These are phyloP conservation scores for Kuraishia cidri DNA, from an alignment of 805 yeast species.

Conservation along the genomic window DNA sequence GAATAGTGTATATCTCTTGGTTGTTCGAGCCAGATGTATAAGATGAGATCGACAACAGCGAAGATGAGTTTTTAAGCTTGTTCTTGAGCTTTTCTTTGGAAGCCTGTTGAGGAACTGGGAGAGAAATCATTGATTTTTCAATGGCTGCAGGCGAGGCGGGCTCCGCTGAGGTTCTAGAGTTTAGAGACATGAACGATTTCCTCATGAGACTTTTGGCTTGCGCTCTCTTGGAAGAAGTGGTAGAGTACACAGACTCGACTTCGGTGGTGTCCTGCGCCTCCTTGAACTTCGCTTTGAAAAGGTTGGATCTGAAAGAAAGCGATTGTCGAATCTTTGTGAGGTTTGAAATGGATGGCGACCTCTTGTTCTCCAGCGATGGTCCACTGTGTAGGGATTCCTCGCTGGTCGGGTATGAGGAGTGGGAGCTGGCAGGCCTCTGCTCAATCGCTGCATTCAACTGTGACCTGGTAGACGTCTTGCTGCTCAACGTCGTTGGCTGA, in stretches of 20 bases:
- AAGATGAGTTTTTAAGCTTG: slow-evolving; percentile 41
- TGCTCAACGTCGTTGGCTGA: not conserved
- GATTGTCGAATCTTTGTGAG: slow-evolving; percentile 12
- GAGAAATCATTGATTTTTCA: slow-evolving; percentile 37
- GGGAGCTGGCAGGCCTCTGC: not conserved
- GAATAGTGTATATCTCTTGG: slow-evolving; percentile 17
- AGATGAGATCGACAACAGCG: slow-evolving; percentile 32
- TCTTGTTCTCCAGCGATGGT: not conserved
- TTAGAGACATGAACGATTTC: slow-evolving; percentile 17
- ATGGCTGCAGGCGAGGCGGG: slow-evolving; percentile 10
- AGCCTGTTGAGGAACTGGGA: slow-evolving; percentile 48
- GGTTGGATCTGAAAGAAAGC: slow-evolving; percentile 17
- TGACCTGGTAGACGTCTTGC: not conserved
- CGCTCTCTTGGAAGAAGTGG: slow-evolving; percentile 3
- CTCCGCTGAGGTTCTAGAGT: slow-evolving; percentile 9
- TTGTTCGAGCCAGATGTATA: slow-evolving; percentile 9
- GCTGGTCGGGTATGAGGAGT: not conserved
- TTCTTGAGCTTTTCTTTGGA: slow-evolving; percentile 46
- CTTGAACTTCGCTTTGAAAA: slow-evolving; percentile 6
- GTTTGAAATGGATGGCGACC: too few species aligned
- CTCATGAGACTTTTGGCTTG: slow-evolving; percentile 10
- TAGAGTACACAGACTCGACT: slow-evolving; percentile 8
- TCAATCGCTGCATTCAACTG: not conserved
- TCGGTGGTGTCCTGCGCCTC: slow-evolving; percentile 7
- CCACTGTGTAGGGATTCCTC: not conserved